A percentile compares a stretch with the other conserved stretches of the same genome.
Conservation (phyloP, 2,329 filamentous ascomycete species). For the Colletotrichum endophyticum region DNA sequence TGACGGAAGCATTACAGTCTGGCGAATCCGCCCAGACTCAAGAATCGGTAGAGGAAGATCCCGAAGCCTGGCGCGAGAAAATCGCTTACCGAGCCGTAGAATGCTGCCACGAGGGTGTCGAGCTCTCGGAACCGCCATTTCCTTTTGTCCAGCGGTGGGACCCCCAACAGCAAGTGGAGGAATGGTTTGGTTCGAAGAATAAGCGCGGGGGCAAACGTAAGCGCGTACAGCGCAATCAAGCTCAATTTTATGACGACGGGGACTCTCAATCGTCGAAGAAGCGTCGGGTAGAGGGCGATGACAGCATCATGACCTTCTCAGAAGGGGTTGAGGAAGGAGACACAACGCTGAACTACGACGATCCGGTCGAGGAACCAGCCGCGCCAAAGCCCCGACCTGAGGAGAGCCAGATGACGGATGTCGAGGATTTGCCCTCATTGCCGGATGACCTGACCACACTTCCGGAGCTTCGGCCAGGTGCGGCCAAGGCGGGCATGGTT, state of each 20-base stretch:
- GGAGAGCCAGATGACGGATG: conserved; percentile 50
- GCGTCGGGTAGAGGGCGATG: not conserved
- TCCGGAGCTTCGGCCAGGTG: conserved; percentile 49
- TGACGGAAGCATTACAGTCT: conserved; percentile 11
- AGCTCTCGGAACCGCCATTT: conserved; percentile 80
- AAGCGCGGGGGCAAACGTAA: conserved; percentile 54
- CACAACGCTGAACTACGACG: conserved; percentile 45
- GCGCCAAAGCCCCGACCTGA: conserved; percentile 31
- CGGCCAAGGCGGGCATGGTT: conserved; percentile 63
- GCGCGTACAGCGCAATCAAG: conserved; percentile 45
- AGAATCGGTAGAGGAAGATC: conserved; percentile 43
- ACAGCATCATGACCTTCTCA: conserved; percentile 1
- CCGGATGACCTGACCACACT: conserved; percentile 63
- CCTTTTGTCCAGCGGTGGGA: conserved; percentile 93
- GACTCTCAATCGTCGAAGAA: conserved; percentile 17
- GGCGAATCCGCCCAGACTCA: not conserved
- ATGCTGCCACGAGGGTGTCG: conserved; percentile 73
- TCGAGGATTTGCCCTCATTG: conserved; percentile 67
- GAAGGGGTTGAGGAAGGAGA: conserved; percentile 24
- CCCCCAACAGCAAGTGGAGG: conserved; percentile 64
- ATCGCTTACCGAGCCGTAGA: conserved; percentile 82
- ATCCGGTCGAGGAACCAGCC: conserved; percentile 26
- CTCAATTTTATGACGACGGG: conserved; percentile 43
- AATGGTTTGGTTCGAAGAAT: conserved; percentile 36
- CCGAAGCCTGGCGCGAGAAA: conserved; percentile 74